Conservation (phyloP, 2,329 filamentous ascomycete genomes). For the Malbranchea zuffiana region DNA sequence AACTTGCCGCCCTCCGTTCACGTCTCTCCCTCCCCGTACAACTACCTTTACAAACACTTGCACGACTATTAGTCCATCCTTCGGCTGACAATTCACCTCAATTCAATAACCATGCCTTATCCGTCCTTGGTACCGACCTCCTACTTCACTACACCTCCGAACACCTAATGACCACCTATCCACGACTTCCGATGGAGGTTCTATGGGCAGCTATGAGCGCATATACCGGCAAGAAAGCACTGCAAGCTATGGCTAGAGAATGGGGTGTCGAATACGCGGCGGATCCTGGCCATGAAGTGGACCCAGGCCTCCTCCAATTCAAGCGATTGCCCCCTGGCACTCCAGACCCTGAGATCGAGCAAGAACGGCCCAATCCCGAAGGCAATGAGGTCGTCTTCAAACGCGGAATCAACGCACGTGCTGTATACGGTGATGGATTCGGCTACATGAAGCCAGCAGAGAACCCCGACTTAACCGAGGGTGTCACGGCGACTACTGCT, state of each 20-base stretch:
- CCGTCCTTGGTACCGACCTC: slow-evolving; percentile 69
- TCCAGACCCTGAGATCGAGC: slow-evolving; percentile 27
- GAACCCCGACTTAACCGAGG: slow-evolving; percentile 18
- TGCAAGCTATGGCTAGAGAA: slow-evolving; percentile 62
- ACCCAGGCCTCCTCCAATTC: slow-evolving; percentile 83
- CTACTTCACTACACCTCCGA: slow-evolving; percentile 84
- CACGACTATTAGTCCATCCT: slow-evolving; percentile 70
- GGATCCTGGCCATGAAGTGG: slow-evolving; percentile 78
- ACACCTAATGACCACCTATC: slow-evolving; percentile 77
- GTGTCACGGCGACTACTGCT: slow-evolving; percentile 47
- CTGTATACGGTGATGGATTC: slow-evolving; percentile 76
- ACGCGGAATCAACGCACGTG: slow-evolving; percentile 61
- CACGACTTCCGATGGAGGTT: slow-evolving; percentile 79
- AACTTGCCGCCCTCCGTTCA: slow-evolving; percentile 84
- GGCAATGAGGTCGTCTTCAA: slow-evolving; percentile 37
- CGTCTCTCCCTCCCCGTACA: slow-evolving; percentile 71
- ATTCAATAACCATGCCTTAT: slow-evolving; percentile 83
- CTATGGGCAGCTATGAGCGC: slow-evolving; percentile 77
- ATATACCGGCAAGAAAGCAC: slow-evolving; percentile 64
- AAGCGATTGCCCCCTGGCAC: slow-evolving; percentile 38
- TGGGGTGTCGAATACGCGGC: slow-evolving; percentile 91
- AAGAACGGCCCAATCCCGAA: slow-evolving; percentile 32
- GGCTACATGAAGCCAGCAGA: slow-evolving; percentile 49
- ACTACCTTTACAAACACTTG: slow-evolving; percentile 76
- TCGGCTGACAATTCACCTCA: slow-evolving; percentile 67